Evolutionary conservation across 441 rosid species (phyloP), one percentile per base, ranked within the genome.

Genomic region (Breynia disticha): DNA sequence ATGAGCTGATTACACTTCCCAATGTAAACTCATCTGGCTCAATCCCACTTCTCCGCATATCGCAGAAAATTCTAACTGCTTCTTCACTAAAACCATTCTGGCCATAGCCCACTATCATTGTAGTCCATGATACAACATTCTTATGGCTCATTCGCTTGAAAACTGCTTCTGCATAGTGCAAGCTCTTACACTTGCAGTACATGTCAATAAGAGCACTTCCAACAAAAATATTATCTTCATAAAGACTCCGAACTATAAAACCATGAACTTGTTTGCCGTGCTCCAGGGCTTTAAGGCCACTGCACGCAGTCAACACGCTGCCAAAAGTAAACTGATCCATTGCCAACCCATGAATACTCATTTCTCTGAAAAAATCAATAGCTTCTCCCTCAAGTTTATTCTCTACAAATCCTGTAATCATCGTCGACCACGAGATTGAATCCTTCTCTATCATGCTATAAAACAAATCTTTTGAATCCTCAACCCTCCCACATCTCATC

Each of bases 101-200:
- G 35, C 95, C 96, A 72, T 82, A 89, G 54, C 96, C 96, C 71
- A 86, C 98, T 28, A 86, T 72, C 95, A 93, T 79, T 55, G 96
- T 88, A 49, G 97, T 93, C 95, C 98, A 86, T 45, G 98, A 82
- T 54, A 89, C 86, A 61, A 89, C 91, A 67, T 89, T 93, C 79
- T 78, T 93, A 66, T 57, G 49, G 13, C 54, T 66, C 95, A 84
- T 84, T 64, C 70, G 65, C 67, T 61, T 63, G 53, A 86, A 88
- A 67, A 84, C 87, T 43, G 72, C 65, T 69, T 79, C 83, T 7
- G 96, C 98, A 52, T 72, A 77, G 46, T 54, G 57, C 67, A 82
- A 57, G 62, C 49, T 60, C 67, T 71, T 81, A 70, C 96, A 79
- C 69, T 88, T 86, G 68, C 90, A 86, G 50, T 93, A 89, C 97